Base-by-base conservation (phyloP, 2,329 filamentous ascomycete genomes). In the Ascochyta pisi region DNA sequence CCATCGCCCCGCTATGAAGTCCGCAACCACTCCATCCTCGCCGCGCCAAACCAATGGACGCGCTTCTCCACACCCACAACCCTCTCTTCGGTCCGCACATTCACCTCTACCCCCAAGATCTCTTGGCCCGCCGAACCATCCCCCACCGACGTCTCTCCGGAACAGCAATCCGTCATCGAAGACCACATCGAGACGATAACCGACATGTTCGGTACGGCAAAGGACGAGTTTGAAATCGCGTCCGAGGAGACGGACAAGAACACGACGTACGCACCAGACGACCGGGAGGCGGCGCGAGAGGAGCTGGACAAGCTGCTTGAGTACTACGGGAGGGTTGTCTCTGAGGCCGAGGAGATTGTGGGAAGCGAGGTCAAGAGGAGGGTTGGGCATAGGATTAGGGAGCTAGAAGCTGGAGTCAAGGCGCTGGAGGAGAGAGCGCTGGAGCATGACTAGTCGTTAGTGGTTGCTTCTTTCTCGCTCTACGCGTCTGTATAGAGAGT, bases 231-330 rank as follows among this genome's bases (percentile, higher is more conserved):
- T 63, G 80, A 83, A 52, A 82, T 82, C 29, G 81, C 81, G 27
- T 73, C 76, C 50, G 81, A 83, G 57, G 81, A 82, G 64, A 82
- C 79, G 16, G 76, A 80, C 60, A 83, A 82, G 71, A 79, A 81
- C 54, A 82, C 81, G 10, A 79, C 83, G 29, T 85, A 85, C 68
- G 83, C 83, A 2, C 76, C 79, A 16, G 82, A 82, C 24, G 83
- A 85, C 58, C 73, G 83, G 4, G 79, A 77, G 16, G 82, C 82
- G 23, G 82, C 83, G 29, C 66, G 79, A 10, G 82, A 83, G 65
- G 83, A 83, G 61, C 63, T 86, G 50, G 77, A 77, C 37, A 77
- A 74, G 58, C 73, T 85, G 50, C 73, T 83, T 57, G 75, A 77
- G 45, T 80, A 76, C 10, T 85, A 81, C 55, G 71, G 82, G 9